These are phyloP conservation scores for Alloascoidea africana DNA, from an alignment of 805 yeast genomes.

Conservation along the genomic window DNA sequence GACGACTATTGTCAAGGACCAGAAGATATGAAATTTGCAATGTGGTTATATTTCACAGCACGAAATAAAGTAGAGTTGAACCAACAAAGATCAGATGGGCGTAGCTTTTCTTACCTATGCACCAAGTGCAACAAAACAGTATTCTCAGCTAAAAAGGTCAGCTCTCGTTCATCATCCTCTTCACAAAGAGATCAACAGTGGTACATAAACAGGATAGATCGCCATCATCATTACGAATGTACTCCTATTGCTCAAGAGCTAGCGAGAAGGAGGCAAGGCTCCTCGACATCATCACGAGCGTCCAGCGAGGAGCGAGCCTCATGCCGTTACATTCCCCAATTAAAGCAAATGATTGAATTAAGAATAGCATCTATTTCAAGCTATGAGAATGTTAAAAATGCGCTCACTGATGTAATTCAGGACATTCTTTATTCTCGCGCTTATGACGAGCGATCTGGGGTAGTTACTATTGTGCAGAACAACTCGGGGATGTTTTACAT, in stretches of 20 bases:
- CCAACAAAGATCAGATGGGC: background rate
- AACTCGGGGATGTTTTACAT: too few relatives aligned
- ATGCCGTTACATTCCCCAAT: background rate
- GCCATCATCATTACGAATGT: background rate
- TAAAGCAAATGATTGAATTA: background rate
- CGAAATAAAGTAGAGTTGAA: background rate
- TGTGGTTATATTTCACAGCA: conserved; percentile 1
- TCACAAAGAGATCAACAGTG: too few relatives aligned
- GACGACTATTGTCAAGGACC: background rate
- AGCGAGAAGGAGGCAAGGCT: too few relatives aligned
- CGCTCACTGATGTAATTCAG: background rate
- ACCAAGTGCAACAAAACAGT: background rate
- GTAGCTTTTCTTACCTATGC: background rate
- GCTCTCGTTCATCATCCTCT: too few relatives aligned
- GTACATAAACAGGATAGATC: background rate
- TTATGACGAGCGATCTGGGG: too few relatives aligned
- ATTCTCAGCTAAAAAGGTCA: background rate
- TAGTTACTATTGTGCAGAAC: too few relatives aligned
- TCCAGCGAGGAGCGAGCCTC: background rate
- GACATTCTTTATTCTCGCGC: background rate
- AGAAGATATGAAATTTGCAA: background rate
- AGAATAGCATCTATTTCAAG: background rate
- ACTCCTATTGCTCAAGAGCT: background rate
- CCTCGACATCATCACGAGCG: too few relatives aligned
- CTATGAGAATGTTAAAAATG: background rate